These are phyloP conservation scores for Berkeleyomyces basicola DNA, from an alignment of 2,329 filamentous ascomycete species.

Conservation along the genomic window DNA sequence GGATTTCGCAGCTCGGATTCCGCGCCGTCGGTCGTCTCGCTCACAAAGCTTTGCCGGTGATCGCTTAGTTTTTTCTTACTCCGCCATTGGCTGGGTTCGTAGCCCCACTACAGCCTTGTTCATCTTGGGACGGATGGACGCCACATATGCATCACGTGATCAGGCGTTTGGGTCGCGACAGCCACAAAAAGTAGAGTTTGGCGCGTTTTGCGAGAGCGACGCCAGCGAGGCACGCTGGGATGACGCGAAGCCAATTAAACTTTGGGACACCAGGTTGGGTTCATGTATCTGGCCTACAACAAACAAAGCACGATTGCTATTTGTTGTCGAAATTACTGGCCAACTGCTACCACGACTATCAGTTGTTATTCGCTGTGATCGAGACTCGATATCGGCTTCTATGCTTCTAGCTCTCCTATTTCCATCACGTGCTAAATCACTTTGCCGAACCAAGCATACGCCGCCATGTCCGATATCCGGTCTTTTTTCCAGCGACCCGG, in stretches of 20 bases:
- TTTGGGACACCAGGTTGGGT: no score
- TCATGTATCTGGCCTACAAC: not conserved
- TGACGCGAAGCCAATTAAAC: slow-evolving; percentile 13
- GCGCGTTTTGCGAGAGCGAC: not conserved
- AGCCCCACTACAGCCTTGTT: slow-evolving; percentile 4
- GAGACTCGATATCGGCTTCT: not conserved
- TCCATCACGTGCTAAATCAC: not conserved
- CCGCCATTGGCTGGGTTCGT: not conserved
- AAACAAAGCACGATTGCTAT: not conserved
- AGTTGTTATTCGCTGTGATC: not conserved
- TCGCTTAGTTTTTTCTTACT: slow-evolving; percentile 1
- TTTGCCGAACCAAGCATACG: not conserved
- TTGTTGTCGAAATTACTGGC: not conserved
- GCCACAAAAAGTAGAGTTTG: not conserved
- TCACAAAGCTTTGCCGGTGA: not conserved
- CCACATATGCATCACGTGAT: slow-evolving; percentile 8
- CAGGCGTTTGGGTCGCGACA: slow-evolving; percentile 4
- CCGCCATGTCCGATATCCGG: slow-evolving; percentile 52
- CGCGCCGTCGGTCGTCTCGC: not conserved
- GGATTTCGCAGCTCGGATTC: not conserved
- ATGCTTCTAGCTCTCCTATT: not conserved
- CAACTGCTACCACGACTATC: no score
- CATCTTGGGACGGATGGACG: not conserved
- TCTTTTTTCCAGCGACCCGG: slow-evolving; percentile 76
- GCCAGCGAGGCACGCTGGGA: not conserved